Base-by-base conservation (phyloP, 768 basidiomycete species). In the Hemileccinum impolitum region DNA sequence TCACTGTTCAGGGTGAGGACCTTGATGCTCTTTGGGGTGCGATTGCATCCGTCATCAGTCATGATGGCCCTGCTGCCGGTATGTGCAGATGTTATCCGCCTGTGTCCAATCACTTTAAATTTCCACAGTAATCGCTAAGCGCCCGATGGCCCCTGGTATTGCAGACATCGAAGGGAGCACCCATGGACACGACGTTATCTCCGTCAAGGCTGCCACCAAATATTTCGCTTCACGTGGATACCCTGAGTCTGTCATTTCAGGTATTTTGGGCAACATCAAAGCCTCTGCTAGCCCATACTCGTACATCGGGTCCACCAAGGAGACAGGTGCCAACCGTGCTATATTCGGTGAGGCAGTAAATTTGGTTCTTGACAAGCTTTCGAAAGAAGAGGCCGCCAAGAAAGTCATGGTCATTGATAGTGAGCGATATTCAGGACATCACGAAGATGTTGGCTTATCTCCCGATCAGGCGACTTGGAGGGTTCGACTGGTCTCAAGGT, bases 381-480 rank as follows among this genome's bases (percentile, higher is more conserved):
- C 75, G 59, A 89, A 84, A 67, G 86, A 89, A 63, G 89, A 90
- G 60, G 85, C 84, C 1, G 78, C 79, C 10, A 75, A 75, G 67
- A 90, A 83, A 64, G 90, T 93, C 37, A 81, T 93, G 82, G 88
- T 90, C 50, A 90, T 94, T 53, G 91, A 93, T 61, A 87, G 86
- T 84, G 54, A 46, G 84, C 39, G 1, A 31, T 18, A 34, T 39
- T 15, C 17, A 13, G 14, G n/a, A 48, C 4, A 18, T 17, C 17
- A 13, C 32, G 13, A 25, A 49, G 4, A 9, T 15, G 13, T 5
- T 35, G 39, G 3, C 28, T 53, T 13, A 38, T 34, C 36, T n/a
- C 0, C 36, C 7, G 15, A 50, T 23, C 50, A 88, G 85, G 81
- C 60, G 90, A 93, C 62, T 70, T 93, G 40, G 90, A 94, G 72